Evolutionary conservation across 1,284 basidiomycete species (phyloP).

Genomic region (Ganoderma boninense): DNA sequence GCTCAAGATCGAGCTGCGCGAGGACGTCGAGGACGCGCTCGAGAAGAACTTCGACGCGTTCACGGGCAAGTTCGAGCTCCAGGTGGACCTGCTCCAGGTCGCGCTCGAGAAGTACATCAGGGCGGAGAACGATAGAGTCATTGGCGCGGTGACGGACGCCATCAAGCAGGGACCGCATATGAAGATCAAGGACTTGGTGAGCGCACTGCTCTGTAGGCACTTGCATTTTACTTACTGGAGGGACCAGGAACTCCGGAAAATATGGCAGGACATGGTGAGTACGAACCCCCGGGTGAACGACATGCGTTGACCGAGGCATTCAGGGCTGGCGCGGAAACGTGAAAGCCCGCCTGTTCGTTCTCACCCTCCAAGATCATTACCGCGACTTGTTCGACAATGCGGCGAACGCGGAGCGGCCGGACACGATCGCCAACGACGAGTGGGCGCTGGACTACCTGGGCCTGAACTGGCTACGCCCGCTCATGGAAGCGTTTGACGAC

Average conservation of each 20-base stretch:
- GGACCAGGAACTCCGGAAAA: slow-evolving; percentile 32
- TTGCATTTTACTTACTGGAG: slow-evolving; percentile 19
- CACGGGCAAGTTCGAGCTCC: slow-evolving; percentile 40
- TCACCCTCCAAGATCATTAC: slow-evolving; percentile 40
- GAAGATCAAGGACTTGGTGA: slow-evolving; percentile 36
- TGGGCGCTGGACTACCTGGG: slow-evolving; percentile 36
- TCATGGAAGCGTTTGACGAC: slow-evolving; percentile 43
- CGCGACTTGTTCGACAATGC: slow-evolving; percentile 28
- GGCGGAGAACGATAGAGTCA: slow-evolving; percentile 34
- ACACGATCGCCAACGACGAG: slow-evolving; percentile 18
- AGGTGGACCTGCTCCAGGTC: slow-evolving; percentile 33
- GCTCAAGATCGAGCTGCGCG: slow-evolving; percentile 31
- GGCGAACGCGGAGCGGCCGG: background rate
- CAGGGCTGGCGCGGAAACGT: slow-evolving; percentile 27
- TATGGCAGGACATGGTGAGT: slow-evolving; percentile 44
- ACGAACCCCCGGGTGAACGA: background rate
- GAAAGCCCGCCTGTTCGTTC: slow-evolving; percentile 24
- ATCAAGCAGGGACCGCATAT: slow-evolving; percentile 34
- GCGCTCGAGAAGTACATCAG: slow-evolving; percentile 30
- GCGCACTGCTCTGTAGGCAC: slow-evolving; percentile 11
- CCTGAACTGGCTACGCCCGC: slow-evolving; percentile 28
- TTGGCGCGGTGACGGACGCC: slow-evolving; percentile 30
- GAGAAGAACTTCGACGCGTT: slow-evolving; percentile 37
- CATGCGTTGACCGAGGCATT: background rate
- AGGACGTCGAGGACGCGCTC: slow-evolving; percentile 32